Evolutionary conservation across 352 stramenopile species (phyloP), one percentile per base, ranked within the genome.

Genomic region (Phytophthora lateralis): DNA sequence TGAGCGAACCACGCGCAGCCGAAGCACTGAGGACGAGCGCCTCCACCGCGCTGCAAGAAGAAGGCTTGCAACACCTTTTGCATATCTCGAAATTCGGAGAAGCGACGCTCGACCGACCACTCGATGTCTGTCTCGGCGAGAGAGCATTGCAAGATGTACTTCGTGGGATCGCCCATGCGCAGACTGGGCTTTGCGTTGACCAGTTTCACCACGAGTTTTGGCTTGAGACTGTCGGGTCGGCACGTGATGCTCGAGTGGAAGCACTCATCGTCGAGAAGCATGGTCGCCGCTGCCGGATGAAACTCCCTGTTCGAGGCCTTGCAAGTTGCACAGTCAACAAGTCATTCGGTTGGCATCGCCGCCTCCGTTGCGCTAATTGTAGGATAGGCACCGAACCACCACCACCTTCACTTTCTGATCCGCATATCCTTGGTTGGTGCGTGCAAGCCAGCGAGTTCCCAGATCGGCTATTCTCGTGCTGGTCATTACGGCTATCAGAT

Each of bases 1-100:
- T 91, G 77, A 26, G 60, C 54, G 50, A 91, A 95, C 78, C 83
- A 90, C 10, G 72, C 71, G 50, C 85, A 92, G 17, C 83, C 83
- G 52, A 92, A 92, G 70, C 83, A 92, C 53, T 90, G 78, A 21
- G 78, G 65, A 20, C 64, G 55, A 55, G 55, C 62, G 26, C 63
- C 60, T 17, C 64, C 59, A 18, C 51, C 51, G 18, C 45, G 50
- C 14, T 47, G 47, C 17, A 71, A 63, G 37, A 90, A 90, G 53
- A 83, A 85, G n/a, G 55, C 38, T n/a, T 77, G 50, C 21, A 95
- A 63, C 17, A 74, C 67, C 32, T 86, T 69, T 17, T 75, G 65
- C 15, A 95, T 45, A 20, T 77, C 51, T 14, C 78, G 68, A 59
- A 94, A 95, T 27, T 95, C 83, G 0, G 83, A 89, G 60, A 84